These are phyloP conservation scores for Collybia mongolica DNA, from an alignment of 768 basidiomycete genomes.

Conservation along the genomic window DNA sequence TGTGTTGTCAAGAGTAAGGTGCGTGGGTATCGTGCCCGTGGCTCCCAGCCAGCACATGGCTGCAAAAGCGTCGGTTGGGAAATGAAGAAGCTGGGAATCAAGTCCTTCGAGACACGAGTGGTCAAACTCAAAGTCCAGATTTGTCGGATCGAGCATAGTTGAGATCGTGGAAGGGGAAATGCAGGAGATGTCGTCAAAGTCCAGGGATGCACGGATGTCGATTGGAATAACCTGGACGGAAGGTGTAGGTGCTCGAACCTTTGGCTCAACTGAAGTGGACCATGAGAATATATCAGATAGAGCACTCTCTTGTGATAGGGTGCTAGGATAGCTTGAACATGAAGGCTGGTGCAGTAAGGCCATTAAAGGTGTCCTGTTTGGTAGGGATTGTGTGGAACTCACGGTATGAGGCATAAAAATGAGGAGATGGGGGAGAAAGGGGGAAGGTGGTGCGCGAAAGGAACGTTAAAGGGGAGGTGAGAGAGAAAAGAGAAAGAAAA, in stretches of 20 bases:
- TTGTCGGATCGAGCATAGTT: conserved; percentile 33
- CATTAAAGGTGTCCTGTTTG: conserved; percentile 1
- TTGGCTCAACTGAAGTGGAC: conserved; percentile 22
- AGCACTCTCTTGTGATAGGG: conserved; percentile 20
- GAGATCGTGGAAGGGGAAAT: conserved; percentile 8
- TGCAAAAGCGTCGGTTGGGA: conserved; percentile 33
- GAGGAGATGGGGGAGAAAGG: neutral
- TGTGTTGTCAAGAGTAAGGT: neutral
- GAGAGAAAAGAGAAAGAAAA: neutral
- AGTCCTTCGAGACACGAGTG: conserved; percentile 35
- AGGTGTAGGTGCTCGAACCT: conserved; percentile 13
- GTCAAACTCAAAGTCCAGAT: conserved; percentile 35
- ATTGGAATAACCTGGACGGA: conserved; percentile 23
- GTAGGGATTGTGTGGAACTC: neutral
- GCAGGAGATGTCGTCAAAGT: conserved; percentile 14
- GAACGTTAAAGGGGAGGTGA: neutral
- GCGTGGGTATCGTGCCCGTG: conserved; percentile 4
- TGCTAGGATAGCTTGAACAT: conserved; percentile 3
- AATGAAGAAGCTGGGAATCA: conserved; percentile 33
- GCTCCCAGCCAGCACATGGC: conserved; percentile 35
- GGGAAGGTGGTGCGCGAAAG: neutral
- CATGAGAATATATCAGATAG: conserved; percentile 28
- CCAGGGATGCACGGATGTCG: conserved; percentile 21
- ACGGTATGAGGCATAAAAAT: neutral
- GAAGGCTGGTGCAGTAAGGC: no score